Base-by-base conservation (phyloP, 176 grass and related monocot genomes). In the Puya raimondii region DNA sequence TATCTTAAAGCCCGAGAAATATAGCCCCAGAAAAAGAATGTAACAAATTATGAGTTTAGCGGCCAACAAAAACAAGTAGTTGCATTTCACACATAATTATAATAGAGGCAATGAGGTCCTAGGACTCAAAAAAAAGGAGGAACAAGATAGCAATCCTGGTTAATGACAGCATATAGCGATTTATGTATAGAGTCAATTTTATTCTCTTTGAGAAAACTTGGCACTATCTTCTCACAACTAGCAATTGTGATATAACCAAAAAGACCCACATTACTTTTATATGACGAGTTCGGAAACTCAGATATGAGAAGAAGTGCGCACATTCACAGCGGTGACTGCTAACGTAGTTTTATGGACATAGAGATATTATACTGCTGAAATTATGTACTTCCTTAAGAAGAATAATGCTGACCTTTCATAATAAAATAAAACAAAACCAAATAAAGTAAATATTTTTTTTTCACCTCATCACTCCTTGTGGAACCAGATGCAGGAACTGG, bases 401-500 rank as follows among this genome's bases (percentile, higher is more conserved):
- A 73, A 13, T 20, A 64, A 4, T 48, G 23, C 15, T 2, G 27
- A 47, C 49, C 48, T 25, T 17, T 23, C 12, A 16, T 8, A 64
- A 13, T 26, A 29, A 23, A 20, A 2, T 61, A 20, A 61, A 61
- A 61, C 56, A 61, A 61, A 61, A 18, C 21, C 17, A 18, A 7
- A 15, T 61, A 20, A 42, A 42, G 33, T 7, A 42, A 7, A 0
- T 42, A 7, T 42, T 61, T 61, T 7, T 61, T 7, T 61, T 63
- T 61, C 53, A 92, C 95, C 95, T 94, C 90, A 47, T 88, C 78
- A 75, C 70, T 82, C 72, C 74, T 93, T 81, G 81, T 75, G 48
- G 95, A 88, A 82, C 75, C 76, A 71, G 87, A 82, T 78, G 72
- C 68, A 20, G 95, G 89, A 53, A 99, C 72, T 64, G 87, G 90